Conservation (phyloP, 2,329 filamentous ascomycete genomes). For the Davidsoniella eucalypti region DNA sequence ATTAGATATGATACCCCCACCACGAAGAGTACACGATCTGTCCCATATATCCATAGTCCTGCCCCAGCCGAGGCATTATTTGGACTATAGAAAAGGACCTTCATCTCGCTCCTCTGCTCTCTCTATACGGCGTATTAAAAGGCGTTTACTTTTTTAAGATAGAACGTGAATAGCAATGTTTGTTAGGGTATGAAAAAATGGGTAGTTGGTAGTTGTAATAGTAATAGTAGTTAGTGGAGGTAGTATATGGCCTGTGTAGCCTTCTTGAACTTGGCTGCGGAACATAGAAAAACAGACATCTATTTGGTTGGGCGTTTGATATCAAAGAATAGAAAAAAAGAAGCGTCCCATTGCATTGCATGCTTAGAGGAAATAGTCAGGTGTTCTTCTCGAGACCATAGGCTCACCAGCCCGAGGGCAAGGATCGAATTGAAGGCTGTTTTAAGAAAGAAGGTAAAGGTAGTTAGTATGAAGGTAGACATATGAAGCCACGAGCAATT, state of each 20-base stretch:
- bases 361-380: slow-evolving; percentile 89
- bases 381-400: slow-evolving; percentile 92
- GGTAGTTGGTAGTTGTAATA: neutral
- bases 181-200: neutral
- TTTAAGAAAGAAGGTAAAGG: slow-evolving; percentile 20
- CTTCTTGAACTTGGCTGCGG: too few relatives aligned
- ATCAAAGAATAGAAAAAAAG: slow-evolving; percentile 5
- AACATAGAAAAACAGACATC: neutral
- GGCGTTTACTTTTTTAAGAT: too few relatives aligned
- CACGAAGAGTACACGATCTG: too few relatives aligned
- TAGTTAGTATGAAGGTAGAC: slow-evolving; percentile 8
- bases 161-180: too few relatives aligned
- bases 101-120: too few relatives aligned
- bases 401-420: slow-evolving; percentile 94
- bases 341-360: neutral
- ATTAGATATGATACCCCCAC: too few relatives aligned
- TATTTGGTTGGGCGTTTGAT: slow-evolving; percentile 3
- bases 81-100: too few relatives aligned
- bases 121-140: too few relatives aligned
- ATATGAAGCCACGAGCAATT: neutral
- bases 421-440: slow-evolving; percentile 94
- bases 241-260: too few relatives aligned
- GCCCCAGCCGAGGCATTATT: too few relatives aligned
- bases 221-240: too few relatives aligned
- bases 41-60: too few relatives aligned